Evolutionary conservation across 768 basidiomycete genomes (phyloP), one percentile per base, ranked within the genome.

Genomic region (Auricularia sp.): DNA sequence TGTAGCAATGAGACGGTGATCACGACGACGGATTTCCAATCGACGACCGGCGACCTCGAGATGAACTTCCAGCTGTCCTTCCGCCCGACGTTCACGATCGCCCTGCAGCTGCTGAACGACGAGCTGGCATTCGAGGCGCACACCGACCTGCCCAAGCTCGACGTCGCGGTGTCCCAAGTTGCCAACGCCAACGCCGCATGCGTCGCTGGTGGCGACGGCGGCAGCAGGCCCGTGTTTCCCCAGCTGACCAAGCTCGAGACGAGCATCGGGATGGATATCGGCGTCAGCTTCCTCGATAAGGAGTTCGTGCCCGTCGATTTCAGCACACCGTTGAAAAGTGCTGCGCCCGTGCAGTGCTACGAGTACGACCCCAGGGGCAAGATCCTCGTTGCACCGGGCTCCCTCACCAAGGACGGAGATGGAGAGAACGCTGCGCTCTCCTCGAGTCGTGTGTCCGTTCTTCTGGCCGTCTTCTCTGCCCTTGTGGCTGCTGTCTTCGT

Each of bases 21-120:
- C n/a, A 54, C 18, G 54, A 54, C 54, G 54, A 54, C 54, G n/a
- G 54, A 54, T 29, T 54, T 54, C 54, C 54, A 54, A 54, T 54
- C 54, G 7, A 13, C 54, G 29, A 7, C 11, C 54, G 54, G 29
- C 54, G 54, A 54, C 54, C 54, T 54, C 11, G 8, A 10, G 11
- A 54, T 54, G 54, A 54, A n/a, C n/a, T 54, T 54, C 29, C 11
- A 54, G 54, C 54, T 54, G 11, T n/a, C n/a, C 29, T 29, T 54
- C n/a, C 54, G 54, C 11, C 18, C 18, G 11, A 18, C 8, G 11
- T n/a, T 29, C 54, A n/a, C 8, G 29, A 10, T 54, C 54, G 10
- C 54, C 7, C 54, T 54, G n/a, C 11, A 54, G 1, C 11, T 54
- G 11, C 54, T 54, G 8, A 18, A 7, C 11, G 29, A 54, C 11